Percentiles rank a stretch among this genome's conserved stretches.
These are phyloP conservation scores for Ceratobasidium sp. DNA, from an alignment of 1,284 basidiomycete species.

Conservation along the genomic window DNA sequence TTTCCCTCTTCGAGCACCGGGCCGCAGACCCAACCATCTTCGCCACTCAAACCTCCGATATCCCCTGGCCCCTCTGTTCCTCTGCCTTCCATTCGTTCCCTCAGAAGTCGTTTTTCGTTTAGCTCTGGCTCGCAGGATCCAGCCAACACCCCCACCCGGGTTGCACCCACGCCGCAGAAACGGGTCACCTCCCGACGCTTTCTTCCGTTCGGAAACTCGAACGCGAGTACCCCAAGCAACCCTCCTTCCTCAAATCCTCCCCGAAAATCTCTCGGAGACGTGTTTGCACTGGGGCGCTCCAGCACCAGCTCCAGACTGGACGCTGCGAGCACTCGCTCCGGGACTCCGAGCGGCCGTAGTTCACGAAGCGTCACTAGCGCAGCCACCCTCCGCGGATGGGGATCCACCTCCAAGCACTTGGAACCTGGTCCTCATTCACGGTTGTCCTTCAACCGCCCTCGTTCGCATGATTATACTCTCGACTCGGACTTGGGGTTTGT, in stretches of 20 bases:
- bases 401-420: background rate
- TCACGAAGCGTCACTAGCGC: constrained; percentile 18
- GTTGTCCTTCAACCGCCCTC: background rate
- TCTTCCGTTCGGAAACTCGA: constrained; percentile 32
- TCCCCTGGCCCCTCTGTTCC: constrained; percentile 29
- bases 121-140: constrained; percentile 3
- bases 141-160: background rate
- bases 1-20: background rate
- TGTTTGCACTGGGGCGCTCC: constrained; percentile 14
- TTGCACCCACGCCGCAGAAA: constrained; percentile 6
- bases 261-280: constrained; percentile 30
- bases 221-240: background rate
- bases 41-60: constrained; percentile 14
- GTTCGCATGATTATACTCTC: constrained; percentile 24
- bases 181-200: constrained; percentile 24
- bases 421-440: background rate
- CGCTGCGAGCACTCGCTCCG: constrained; percentile 2
- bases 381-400: constrained; percentile 12
- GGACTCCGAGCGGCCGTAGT: constrained; percentile 21
- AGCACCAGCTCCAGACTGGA: constrained; percentile 25
- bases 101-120: constrained; percentile 32
- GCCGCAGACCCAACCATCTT: background rate
- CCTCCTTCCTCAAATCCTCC: background rate
- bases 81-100: constrained; percentile 37
- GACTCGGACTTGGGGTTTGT: constrained; percentile 21